These are phyloP conservation scores for Tetragonia tetragonoides DNA, from an alignment of 148 eudicot species.

Conservation along the genomic window DNA sequence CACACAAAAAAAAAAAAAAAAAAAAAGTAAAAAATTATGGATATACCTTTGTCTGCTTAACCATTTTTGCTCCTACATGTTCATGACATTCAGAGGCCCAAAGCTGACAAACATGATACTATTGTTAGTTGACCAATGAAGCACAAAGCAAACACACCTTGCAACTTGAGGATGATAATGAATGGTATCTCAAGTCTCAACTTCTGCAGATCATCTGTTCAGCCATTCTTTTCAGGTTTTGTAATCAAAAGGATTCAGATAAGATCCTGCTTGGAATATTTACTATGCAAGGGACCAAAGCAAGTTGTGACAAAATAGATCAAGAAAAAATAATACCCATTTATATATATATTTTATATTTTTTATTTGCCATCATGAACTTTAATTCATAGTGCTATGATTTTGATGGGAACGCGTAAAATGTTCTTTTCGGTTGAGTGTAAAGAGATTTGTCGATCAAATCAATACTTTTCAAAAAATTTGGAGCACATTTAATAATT, in stretches of 20 bases:
- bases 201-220: not conserved
- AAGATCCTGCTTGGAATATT: not conserved
- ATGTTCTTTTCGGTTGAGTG: not conserved
- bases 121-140: no score
- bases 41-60: no score
- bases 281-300: not conserved
- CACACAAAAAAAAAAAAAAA: no score
- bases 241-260: not conserved
- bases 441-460: not conserved
- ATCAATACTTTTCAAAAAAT: not conserved
- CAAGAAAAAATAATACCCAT: not conserved
- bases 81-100: no score
- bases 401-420: not conserved
- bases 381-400: not conserved
- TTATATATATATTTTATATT: no score
- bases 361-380: not conserved
- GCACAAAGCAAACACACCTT: no score
- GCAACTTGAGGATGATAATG: no score
- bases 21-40: no score
- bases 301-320: not conserved
- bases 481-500: not conserved
- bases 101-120: no score
- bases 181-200: no score
- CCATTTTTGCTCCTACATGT: no score
- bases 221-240: not conserved